Evolutionary conservation across 306 rosid species (phyloP), one percentile per base, ranked within the genome.

Genomic region (Inga laurina): DNA sequence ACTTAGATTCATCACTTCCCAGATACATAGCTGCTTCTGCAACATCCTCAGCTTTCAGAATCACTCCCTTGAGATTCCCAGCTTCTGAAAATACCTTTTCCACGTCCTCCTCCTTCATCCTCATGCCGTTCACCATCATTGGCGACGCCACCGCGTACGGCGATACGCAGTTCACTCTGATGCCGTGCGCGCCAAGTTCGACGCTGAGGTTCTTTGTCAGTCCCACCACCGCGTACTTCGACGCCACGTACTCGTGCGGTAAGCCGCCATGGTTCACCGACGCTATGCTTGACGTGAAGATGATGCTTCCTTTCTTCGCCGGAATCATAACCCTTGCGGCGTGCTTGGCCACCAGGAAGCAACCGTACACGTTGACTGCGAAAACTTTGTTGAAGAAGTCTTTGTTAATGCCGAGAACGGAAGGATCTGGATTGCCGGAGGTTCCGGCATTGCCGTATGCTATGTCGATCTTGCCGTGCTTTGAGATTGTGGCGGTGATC

Each of bases 201-300:
- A 90, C 94, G 8, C 89, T 83, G 49, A 89, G 37, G 69, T 87
- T 92, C 86, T 84, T 90, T 21, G 75, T 86, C 15, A 92, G 83
- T 12, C 97, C 97, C 77, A 90, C 89, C 77, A 90, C 77, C 4
- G 93, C 94, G 7, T 89, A 84, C 90, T 92, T 90, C 16, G 97
- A 90, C 39, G 76, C 70, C 19, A 89, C 10, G 81, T 90, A 92
- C 0, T 88, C 83, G 16, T 89, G 91, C 1, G 90, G 37, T 10
- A 80, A 14, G 15, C 57, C 87, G 0, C 83, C 89, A 2, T 81
- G 44, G 4, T 14, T 79, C 49, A 57, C 87, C 0, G 97, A 79
- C 0, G 84, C 81, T 10, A 83, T 45, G 22, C 97, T 90, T 0
- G 94, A 10, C 0, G 91, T 92, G 87, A 89, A 92, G 32, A 90